Conservation (phyloP, 2,329 filamentous ascomycete species). For the Didymella pomorum region DNA sequence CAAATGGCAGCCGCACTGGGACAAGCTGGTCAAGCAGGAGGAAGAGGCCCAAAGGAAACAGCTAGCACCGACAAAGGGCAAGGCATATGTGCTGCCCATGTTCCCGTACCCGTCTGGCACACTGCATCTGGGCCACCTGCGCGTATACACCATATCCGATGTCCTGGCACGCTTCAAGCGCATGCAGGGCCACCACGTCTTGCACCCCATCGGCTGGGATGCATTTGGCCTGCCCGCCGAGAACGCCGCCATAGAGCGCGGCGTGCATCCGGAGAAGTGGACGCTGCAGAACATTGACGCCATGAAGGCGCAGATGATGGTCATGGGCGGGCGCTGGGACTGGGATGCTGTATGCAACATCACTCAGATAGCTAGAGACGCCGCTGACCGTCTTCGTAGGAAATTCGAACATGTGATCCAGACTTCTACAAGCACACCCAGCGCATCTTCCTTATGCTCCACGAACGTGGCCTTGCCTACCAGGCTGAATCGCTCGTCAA, state of each 20-base stretch:
- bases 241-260: constrained; percentile 86
- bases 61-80: constrained; percentile 41
- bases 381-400: constrained; percentile 59
- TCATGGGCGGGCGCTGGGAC: constrained; percentile 84
- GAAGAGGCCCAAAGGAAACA: constrained; percentile 1
- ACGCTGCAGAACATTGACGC: constrained; percentile 79
- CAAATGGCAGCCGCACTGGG: constrained; percentile 65
- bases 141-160: constrained; percentile 91
- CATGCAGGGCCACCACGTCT: constrained; percentile 76
- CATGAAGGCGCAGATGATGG: constrained; percentile 82
- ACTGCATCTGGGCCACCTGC: constrained; percentile 84
- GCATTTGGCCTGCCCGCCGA: constrained; percentile 90
- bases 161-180: constrained; percentile 78
- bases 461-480: constrained; percentile 78
- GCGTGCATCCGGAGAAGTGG: constrained; percentile 79
- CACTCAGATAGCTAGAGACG: not conserved
- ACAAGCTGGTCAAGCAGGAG: constrained; percentile 23
- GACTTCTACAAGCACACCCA: constrained; percentile 91
- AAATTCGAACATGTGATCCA: constrained; percentile 84
- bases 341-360: constrained; percentile 73
- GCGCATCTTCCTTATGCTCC: constrained; percentile 79
- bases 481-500: constrained; percentile 86
- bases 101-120: constrained; percentile 91
- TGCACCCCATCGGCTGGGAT: constrained; percentile 96
- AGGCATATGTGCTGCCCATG: constrained; percentile 82